Evolutionary conservation across 2,329 filamentous ascomycete species (phyloP).

Genomic region (Botrytis byssoidea): DNA sequence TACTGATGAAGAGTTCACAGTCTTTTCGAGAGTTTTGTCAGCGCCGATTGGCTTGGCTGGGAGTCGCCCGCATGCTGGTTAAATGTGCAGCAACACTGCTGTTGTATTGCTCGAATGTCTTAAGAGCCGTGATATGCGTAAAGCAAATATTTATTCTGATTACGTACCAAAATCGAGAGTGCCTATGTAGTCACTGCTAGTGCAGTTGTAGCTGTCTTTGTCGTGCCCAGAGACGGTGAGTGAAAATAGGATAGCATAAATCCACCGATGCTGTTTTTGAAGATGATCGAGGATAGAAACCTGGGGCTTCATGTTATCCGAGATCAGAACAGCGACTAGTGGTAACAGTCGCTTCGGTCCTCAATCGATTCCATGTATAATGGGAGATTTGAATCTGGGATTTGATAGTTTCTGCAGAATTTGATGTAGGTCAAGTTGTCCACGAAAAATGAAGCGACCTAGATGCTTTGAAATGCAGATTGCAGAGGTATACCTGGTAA

Average conservation of each 20-base stretch:
- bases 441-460: neutral
- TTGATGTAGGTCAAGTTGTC: neutral
- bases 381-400: neutral
- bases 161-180: neutral
- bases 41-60: neutral
- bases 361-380: neutral
- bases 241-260: too few species aligned
- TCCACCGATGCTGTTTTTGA: neutral
- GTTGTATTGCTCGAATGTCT: neutral
- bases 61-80: neutral
- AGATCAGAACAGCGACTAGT: neutral
- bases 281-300: neutral
- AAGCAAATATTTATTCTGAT: neutral
- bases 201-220: neutral
- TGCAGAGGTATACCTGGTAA: conserved; percentile 69
- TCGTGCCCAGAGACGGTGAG: neutral
- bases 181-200: neutral
- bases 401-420: neutral
- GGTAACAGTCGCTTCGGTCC: neutral
- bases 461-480: neutral
- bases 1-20: neutral
- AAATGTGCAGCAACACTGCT: neutral
- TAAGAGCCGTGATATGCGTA: neutral
- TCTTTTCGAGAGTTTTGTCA: neutral
- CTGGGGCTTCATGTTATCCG: neutral